phyloP scores from a whole-genome alignment of 306 rosid species.

The Vicia sativa region DNA sequence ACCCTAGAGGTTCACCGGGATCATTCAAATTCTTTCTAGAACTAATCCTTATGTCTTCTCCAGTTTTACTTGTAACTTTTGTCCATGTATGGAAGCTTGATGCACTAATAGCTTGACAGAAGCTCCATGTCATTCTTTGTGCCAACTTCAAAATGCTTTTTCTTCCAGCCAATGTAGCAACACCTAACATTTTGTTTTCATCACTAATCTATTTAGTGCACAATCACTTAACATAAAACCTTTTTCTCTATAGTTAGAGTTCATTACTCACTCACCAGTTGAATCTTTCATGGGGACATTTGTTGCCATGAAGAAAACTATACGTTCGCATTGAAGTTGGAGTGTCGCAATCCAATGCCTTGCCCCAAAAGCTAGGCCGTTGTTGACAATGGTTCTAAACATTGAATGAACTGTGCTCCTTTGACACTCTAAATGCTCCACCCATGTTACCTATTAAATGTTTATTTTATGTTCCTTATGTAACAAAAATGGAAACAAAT shows the following conservation, averaged over 20 bases:
- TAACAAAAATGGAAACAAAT: neutral
- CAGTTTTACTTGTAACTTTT: conserved; percentile 74
- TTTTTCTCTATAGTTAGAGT: neutral
- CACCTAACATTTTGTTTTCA: conserved; percentile 53
- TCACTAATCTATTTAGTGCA: neutral
- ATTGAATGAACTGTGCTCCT: conserved; percentile 69
- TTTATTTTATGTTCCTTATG: neutral
- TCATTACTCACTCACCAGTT: conserved; percentile 38
- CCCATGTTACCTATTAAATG: conserved; percentile 69
- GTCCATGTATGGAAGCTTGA: conserved; percentile 90
- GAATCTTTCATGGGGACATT: conserved; percentile 98
- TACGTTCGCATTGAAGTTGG: conserved; percentile 92
- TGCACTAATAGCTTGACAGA: conserved; percentile 83
- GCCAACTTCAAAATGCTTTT: conserved; percentile 92
- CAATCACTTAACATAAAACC: neutral
- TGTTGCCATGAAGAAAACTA: conserved; percentile 84
- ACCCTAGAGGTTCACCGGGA: conserved; percentile 89
- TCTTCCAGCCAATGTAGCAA: conserved; percentile 90
- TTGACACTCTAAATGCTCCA: conserved; percentile 95
- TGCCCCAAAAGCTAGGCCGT: conserved; percentile 91
- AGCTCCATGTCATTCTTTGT: conserved; percentile 81
- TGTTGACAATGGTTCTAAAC: conserved; percentile 77
- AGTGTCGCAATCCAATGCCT: conserved; percentile 89
- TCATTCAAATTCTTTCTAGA: conserved; percentile 94
- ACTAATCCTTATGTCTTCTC: conserved; percentile 84